Evolutionary conservation across 2,329 filamentous ascomycete species (phyloP), one percentile per base, ranked within the genome.

Genomic region (Nigrospora oryzae): DNA sequence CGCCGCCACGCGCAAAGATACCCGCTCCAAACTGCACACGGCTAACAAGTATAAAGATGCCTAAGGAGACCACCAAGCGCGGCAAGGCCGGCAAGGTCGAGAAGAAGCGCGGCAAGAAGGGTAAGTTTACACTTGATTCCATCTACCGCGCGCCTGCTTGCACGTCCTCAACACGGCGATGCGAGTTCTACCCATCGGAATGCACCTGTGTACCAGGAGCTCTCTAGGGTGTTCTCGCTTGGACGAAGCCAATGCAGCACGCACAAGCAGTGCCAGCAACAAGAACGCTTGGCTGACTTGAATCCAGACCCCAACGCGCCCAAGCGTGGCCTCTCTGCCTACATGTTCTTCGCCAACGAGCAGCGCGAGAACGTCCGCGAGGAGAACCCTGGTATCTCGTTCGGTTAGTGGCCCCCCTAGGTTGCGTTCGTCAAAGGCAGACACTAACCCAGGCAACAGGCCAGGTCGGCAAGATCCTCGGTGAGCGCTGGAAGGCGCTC

Each of bases 291-390:
- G 15, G 23, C 14, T 38, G 19, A 30, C 23, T n/a, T 30, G 5
- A 13, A 8, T n/a, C 10, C 60, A 95, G 90, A 96, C 71, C 89
- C 89, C 70, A 96, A 96, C 73, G 91, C 90, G 49, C 93, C 93
- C 68, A 98, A 97, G 89, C 89, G 93, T 71, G 93, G 91, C 76
- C 88, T 98, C 42, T 97, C 93, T 44, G 93, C 93, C 53, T 98
- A 98, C 83, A 98, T 98, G 93, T 97, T 97, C 85, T 98, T 97
- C 68, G 93, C 93, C 81, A 97, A 97, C 65, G 93, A 97, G 73
- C 89, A 96, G 74, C 90, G 93, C 59, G 91, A 97, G 66, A 95
- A 93, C 69, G 93, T 98, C 58, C 89, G 93, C 60, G 89, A 95
- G 67, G 91, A 97, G 71, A 97, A 97, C 79, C 91, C 91, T 35